Evolutionary conservation across 2,329 filamentous ascomycete species (phyloP).

Genomic region (Colletotrichum lini): DNA sequence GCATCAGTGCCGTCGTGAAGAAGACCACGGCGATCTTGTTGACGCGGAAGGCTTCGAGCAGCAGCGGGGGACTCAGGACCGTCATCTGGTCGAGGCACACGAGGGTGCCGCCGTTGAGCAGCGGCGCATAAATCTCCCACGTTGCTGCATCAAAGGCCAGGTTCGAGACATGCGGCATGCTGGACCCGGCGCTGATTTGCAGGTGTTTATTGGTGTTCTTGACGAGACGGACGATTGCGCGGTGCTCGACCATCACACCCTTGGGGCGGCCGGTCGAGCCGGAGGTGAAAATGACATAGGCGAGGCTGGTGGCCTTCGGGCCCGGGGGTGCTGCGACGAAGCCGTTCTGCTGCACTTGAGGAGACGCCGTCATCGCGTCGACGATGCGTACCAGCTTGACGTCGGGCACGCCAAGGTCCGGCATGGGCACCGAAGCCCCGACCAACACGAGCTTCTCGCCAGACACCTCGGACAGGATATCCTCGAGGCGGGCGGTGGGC

Average conservation of each 20-base stretch:
- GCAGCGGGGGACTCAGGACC: constrained; percentile 28
- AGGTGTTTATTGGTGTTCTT: neutral
- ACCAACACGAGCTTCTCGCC: constrained; percentile 31
- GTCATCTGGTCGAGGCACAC: constrained; percentile 44
- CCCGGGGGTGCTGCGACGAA: constrained; percentile 3
- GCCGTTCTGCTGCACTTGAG: neutral
- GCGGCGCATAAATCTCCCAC: constrained; percentile 43
- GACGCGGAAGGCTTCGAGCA: constrained; percentile 40
- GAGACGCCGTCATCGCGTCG: neutral
- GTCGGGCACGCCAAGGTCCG: neutral
- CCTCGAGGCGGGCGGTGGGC: constrained; percentile 34
- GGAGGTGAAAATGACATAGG: constrained; percentile 64
- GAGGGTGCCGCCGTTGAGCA: constrained; percentile 44
- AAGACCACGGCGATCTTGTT: constrained; percentile 56
- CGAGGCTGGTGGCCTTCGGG: constrained; percentile 37
- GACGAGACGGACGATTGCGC: constrained; percentile 37
- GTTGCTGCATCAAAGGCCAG: constrained; percentile 44
- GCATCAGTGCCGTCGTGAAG: constrained; percentile 37
- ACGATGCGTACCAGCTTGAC: neutral
- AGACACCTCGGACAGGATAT: constrained; percentile 30
- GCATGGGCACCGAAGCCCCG: neutral
- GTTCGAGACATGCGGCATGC: constrained; percentile 25
- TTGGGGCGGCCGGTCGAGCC: constrained; percentile 66
- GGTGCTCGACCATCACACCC: constrained; percentile 57
- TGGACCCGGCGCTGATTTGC: neutral